These are phyloP conservation scores for Apiospora koreana DNA, from an alignment of 2,329 filamentous ascomycete species.

Conservation along the genomic window DNA sequence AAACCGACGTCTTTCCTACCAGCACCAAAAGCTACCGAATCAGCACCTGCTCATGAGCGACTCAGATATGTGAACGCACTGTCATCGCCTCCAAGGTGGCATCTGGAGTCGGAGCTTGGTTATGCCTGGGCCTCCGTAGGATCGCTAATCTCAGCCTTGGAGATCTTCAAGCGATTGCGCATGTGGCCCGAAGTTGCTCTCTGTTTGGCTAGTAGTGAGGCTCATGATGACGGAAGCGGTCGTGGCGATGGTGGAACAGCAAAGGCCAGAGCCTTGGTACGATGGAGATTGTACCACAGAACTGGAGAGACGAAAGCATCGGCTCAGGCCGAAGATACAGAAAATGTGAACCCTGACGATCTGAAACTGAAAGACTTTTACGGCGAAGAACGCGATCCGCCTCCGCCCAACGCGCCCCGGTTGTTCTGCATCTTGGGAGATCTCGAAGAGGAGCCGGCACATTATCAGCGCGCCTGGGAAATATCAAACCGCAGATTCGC, in stretches of 20 bases:
- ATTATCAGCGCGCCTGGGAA: slow-evolving; percentile 88
- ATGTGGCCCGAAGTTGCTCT: slow-evolving; percentile 95
- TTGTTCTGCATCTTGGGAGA: slow-evolving; percentile 94
- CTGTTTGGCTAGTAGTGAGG: slow-evolving; percentile 69
- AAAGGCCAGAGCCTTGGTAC: slow-evolving; percentile 75
- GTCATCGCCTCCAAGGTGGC: slow-evolving; percentile 85
- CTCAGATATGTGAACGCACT: slow-evolving; percentile 83
- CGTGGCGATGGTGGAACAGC: slow-evolving; percentile 67
- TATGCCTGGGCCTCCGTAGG: slow-evolving; percentile 90
- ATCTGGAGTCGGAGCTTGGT: slow-evolving; percentile 89
- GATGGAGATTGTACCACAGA: slow-evolving; percentile 76
- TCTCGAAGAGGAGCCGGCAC: slow-evolving; percentile 69
- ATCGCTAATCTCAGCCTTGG: slow-evolving; percentile 83
- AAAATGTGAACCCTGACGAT: slow-evolving; percentile 51
- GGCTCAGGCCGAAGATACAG: slow-evolving; percentile 28
- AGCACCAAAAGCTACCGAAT: slow-evolving; percentile 71
- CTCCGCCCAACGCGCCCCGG: slow-evolving; percentile 80
- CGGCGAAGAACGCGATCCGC: slow-evolving; percentile 68
- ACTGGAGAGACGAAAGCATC: slow-evolving; percentile 39
- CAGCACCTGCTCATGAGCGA: slow-evolving; percentile 74
- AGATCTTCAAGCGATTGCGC: slow-evolving; percentile 91
- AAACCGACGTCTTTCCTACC: slow-evolving; percentile 80
- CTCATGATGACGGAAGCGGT: slow-evolving; percentile 58
- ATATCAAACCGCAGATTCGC: slow-evolving; percentile 80
- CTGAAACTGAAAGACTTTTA: slow-evolving; percentile 55